Percentiles rank a stretch among this genome's conserved stretches.
These are phyloP conservation scores for Alternaria incomplexa DNA, from an alignment of 2,329 filamentous ascomycete genomes.

Conservation along the genomic window DNA sequence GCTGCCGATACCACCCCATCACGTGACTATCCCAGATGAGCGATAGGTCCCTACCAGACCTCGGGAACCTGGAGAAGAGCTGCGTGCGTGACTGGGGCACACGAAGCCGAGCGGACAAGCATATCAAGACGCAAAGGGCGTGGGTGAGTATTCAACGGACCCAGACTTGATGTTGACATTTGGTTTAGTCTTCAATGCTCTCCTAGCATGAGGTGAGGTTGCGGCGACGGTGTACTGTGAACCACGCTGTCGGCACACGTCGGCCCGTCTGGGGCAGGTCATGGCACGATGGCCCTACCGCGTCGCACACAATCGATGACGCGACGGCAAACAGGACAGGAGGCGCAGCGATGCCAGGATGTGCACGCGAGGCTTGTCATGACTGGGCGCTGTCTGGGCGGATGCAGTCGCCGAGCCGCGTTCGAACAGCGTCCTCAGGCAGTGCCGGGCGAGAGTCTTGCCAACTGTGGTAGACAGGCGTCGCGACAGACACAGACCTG, in stretches of 20 bases:
- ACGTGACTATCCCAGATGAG: background rate
- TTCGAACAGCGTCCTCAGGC: background rate
- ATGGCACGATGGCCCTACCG: background rate
- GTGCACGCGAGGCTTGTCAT: slow-evolving; percentile 13
- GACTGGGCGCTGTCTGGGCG: slow-evolving; percentile 13
- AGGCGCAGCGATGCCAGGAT: slow-evolving; percentile 5
- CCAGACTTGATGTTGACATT: background rate
- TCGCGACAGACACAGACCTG: background rate
- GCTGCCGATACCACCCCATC: background rate
- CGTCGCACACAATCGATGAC: slow-evolving; percentile 9
- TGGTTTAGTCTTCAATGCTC: background rate
- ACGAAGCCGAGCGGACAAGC: background rate
- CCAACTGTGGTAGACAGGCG: background rate
- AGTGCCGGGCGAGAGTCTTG: background rate
- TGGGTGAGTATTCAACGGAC: background rate
- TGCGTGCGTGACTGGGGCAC: background rate
- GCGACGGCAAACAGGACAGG: background rate
- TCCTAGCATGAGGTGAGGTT: background rate
- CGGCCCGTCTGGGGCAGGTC: slow-evolving; percentile 2
- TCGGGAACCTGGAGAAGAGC: background rate
- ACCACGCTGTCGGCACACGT: background rate
- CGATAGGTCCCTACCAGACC: background rate
- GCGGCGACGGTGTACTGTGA: background rate
- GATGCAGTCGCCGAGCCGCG: slow-evolving; percentile 1
- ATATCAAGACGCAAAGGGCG: background rate